Conservation (phyloP, 2,329 filamentous ascomycete genomes). For the Spiromastix sp. region DNA sequence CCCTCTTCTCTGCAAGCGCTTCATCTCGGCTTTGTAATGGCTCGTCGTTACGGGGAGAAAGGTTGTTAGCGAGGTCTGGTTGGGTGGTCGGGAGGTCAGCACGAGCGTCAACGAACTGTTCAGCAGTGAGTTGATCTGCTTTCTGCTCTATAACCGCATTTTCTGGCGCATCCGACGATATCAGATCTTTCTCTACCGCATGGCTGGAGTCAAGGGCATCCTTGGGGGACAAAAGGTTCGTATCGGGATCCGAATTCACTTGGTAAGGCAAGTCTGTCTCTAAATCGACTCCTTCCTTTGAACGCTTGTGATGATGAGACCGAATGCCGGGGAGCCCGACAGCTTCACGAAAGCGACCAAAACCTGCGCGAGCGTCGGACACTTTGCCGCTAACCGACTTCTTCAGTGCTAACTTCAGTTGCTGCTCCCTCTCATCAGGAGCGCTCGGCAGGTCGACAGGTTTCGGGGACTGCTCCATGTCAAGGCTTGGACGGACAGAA, state of each 20-base stretch:
- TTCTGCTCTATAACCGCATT: too few species aligned
- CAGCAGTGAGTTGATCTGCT: too few species aligned
- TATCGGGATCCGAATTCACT: conserved; percentile 21
- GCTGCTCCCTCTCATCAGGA: conserved; percentile 32
- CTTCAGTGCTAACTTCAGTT: conserved; percentile 56
- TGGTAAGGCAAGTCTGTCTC: conserved; percentile 20
- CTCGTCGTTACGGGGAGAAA: too few species aligned
- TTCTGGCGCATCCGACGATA: too few species aligned
- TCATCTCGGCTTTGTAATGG: too few species aligned
- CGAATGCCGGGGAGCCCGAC: conserved; percentile 46
- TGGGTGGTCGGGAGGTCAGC: too few species aligned
- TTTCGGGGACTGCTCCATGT: conserved; percentile 22
- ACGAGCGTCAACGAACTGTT: too few species aligned
- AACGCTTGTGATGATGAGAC: conserved; percentile 29
- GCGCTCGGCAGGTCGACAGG: conserved; percentile 17
- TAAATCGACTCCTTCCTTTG: conserved; percentile 25
- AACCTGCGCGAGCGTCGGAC: conserved; percentile 69
- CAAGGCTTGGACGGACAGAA: conserved; percentile 19
- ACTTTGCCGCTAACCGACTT: conserved; percentile 71
- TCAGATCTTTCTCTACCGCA: too few species aligned
- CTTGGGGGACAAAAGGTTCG: conserved; percentile 10
- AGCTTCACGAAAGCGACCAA: conserved; percentile 77
- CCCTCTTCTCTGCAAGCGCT: background rate
- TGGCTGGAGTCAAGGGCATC: too few species aligned
- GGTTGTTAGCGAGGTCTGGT: too few species aligned